Percentiles rank a stretch among this genome's conserved stretches.
phyloP scores from a whole-genome alignment of 1,139 yeast genomes.

The Hyphopichia burtonii region DNA sequence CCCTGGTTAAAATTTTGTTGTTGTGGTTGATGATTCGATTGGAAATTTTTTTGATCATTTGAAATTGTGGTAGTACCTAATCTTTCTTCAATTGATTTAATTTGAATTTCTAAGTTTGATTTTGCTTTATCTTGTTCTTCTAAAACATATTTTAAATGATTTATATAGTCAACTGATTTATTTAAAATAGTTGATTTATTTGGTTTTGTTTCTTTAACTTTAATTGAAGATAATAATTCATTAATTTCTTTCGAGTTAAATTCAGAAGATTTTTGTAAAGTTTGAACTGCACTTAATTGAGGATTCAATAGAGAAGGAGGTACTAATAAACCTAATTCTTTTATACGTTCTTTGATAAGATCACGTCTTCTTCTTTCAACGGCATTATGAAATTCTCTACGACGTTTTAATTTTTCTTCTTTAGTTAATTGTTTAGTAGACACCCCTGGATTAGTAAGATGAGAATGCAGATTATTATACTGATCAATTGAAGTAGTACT shows the following conservation, averaged over 20 bases:
- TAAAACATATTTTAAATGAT: slow-evolving; percentile 48
- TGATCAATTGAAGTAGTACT: not conserved
- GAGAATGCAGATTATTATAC: not conserved
- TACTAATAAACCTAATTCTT: slow-evolving; percentile 66
- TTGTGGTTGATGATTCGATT: not conserved
- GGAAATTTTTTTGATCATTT: not conserved
- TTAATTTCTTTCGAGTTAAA: slow-evolving; percentile 33
- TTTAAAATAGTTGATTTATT: slow-evolving; percentile 68
- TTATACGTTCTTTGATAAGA: slow-evolving; percentile 71
- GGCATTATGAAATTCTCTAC: slow-evolving; percentile 78
- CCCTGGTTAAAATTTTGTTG: not conserved
- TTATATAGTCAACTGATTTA: slow-evolving; percentile 68
- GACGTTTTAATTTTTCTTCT: slow-evolving; percentile 66
- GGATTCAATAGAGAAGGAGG: slow-evolving; percentile 68
- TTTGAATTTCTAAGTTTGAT: slow-evolving; percentile 16
- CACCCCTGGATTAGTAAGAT: slow-evolving; percentile 9
- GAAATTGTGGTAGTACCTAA: not conserved
- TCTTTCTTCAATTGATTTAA: slow-evolving; percentile 11
- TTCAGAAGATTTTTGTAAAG: slow-evolving; percentile 37
- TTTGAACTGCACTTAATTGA: slow-evolving; percentile 47
- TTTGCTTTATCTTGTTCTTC: slow-evolving; percentile 33
- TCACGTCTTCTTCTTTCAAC: slow-evolving; percentile 80
- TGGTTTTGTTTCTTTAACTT: slow-evolving; percentile 66
- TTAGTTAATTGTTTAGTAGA: slow-evolving; percentile 53
- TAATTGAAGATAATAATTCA: slow-evolving; percentile 37